Evolutionary conservation across 2,329 filamentous ascomycete genomes (phyloP), one percentile per base, ranked within the genome.

Genomic region (Verticillium longisporum): DNA sequence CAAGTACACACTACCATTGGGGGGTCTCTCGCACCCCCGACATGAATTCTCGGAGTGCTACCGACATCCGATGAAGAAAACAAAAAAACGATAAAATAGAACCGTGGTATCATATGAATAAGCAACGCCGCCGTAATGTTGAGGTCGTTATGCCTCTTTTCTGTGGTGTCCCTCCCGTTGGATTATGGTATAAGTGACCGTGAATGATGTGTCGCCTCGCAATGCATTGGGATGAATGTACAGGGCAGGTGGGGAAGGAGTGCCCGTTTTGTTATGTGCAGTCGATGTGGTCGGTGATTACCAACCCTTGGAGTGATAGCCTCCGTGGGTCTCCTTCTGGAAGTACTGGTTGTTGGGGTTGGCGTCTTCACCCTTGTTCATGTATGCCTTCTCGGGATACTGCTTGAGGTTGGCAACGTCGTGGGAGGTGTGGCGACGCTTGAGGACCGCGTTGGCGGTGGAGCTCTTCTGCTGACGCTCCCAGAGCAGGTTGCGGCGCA

Each of bases 391-490:
- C 66, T 90, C 88, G 5, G 91, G 90, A 69, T 89, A 91, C 73
- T 95, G 87, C 76, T 89, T 90, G 54, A 98, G 82, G 74, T 96
- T 96, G 64, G 91, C 90, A 65, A 97, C 87, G 71, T 97, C 93
- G 66, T 94, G 90, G 2, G 94, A 91, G 7, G 93, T 97, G 73
- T 97, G 92, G 62, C 92, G 84, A 64, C 94, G 87, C 80, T 97
- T 96, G 61, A 97, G 82, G 60, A 94, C 91, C 1, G 93, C 92
- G 65, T 94, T 93, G 69, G 88, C 91, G 7, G 92, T 94, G 37
- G 90, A 89, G 62, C 91, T 92, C 83, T 95, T 96, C 72, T 98
- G 94, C 71, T 96, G 92, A 59, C 95, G 89, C 74, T 99, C 95
- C 90, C 92, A 96, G 15, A 98, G 84, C 15, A 99, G 87, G 69